Evolutionary conservation across 371 early-diverging fungal species (phyloP).

Genomic region (Blastocladiella emersonii): DNA sequence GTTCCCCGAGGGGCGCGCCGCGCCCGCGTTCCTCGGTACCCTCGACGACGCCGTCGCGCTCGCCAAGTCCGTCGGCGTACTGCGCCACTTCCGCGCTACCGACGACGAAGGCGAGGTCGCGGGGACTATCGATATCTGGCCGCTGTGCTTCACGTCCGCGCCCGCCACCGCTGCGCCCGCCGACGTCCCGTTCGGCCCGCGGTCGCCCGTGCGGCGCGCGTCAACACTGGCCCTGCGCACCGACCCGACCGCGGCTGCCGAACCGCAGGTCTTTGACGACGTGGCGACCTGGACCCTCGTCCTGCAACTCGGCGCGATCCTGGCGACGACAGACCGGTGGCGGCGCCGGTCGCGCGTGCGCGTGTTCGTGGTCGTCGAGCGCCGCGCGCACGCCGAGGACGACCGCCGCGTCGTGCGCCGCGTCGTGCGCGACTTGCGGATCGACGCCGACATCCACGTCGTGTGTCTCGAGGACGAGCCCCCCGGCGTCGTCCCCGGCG

Average conservation of each 20-base stretch:
- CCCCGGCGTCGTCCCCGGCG: not conserved
- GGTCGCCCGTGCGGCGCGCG: not conserved
- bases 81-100: not conserved
- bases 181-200: not conserved
- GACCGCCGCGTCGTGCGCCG: not conserved
- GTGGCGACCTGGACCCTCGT: not conserved
- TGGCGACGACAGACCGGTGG: not conserved
- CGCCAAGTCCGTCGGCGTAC: not conserved
- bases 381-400: not conserved
- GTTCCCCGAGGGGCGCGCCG: not conserved
- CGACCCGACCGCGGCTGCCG: not conserved
- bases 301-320: slow-evolving; percentile 6
- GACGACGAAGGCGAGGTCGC: not conserved
- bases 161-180: not conserved
- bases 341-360: not conserved
- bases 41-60: not conserved
- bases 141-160: not conserved
- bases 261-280: no score
- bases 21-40: not conserved
- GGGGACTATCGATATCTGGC: not conserved
- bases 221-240: not conserved
- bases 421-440: not conserved
- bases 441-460: not conserved
- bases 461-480: not conserved
- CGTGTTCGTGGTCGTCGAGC: not conserved